A percentile compares a stretch with the other conserved stretches of the same genome.
Conservation (phyloP, 129 eudicot species). For the Chrysanthemum lavandulifolium region DNA sequence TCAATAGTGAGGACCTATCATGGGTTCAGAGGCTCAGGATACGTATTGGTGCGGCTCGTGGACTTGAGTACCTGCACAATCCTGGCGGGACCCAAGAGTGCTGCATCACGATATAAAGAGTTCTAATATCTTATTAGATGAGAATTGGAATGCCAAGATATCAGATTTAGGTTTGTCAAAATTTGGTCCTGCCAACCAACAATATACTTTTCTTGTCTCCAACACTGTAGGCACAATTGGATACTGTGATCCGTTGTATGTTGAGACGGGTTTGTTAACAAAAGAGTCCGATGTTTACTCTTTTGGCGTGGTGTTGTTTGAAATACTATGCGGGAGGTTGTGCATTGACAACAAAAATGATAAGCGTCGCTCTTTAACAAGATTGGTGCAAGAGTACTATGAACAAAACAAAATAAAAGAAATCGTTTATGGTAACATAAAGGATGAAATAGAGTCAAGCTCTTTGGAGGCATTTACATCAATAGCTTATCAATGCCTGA, state of each 20-base stretch:
- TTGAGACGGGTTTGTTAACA: background rate
- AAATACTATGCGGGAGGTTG: background rate
- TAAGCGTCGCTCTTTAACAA: background rate
- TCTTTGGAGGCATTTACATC: no score
- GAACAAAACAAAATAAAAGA: background rate
- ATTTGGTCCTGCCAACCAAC: background rate
- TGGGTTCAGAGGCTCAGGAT: background rate
- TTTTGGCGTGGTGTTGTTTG: conserved; percentile 13
- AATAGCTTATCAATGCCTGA: conserved; percentile 3
- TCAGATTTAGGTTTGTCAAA: conserved; percentile 4
- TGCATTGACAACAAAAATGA: background rate
- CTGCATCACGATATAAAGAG: conserved; percentile 1
- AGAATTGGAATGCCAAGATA: background rate
- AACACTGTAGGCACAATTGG: background rate
- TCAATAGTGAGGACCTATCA: background rate
- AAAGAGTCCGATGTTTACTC: conserved; percentile 7
- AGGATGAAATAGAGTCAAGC: no score
- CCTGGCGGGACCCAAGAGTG: background rate
- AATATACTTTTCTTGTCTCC: background rate
- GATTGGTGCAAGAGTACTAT: background rate
- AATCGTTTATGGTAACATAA: background rate
- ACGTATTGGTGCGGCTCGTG: conserved; percentile 3
- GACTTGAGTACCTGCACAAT: background rate
- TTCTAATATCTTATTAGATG: conserved; percentile 9
- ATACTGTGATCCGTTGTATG: background rate